Evolutionary conservation across 106 monocot species (phyloP).

Genomic region (Apostasia ramifera): DNA sequence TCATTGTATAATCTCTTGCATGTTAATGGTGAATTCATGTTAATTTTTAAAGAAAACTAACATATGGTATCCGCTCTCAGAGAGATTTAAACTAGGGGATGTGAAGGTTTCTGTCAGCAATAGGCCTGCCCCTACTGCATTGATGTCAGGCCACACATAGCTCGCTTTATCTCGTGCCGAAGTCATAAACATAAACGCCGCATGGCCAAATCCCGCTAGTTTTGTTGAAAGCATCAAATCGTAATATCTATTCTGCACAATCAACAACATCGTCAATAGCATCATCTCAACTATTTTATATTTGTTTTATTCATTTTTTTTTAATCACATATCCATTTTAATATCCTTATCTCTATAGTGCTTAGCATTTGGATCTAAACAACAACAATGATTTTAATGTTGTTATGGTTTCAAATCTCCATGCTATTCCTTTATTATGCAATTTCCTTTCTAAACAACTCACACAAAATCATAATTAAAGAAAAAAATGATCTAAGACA

Average conservation of each 20-base stretch:
- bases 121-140: slow-evolving; percentile 74
- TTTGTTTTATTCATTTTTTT: too few species aligned
- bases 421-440: too few species aligned
- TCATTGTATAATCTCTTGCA: neutral
- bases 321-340: too few species aligned
- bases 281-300: too few species aligned
- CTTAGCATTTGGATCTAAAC: too few species aligned
- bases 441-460: too few species aligned
- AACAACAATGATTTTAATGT: too few species aligned
- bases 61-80: slow-evolving; percentile 81
- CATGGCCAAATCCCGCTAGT: slow-evolving; percentile 71
- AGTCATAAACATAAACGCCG: slow-evolving; percentile 76
- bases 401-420: too few species aligned
- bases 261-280: too few species aligned
- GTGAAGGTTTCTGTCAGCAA: slow-evolving; percentile 62
- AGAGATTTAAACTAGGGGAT: slow-evolving; percentile 49
- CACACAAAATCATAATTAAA: too few species aligned
- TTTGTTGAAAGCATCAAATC: slow-evolving; percentile 81
- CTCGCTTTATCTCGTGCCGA: slow-evolving; percentile 68
- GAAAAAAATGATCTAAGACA: too few species aligned
- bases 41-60: slow-evolving; percentile 14
- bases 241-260: slow-evolving; percentile 65
- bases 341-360: too few species aligned
- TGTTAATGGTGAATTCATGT: neutral
- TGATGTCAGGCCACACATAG: slow-evolving; percentile 83